phyloP scores from a whole-genome alignment of 192 early-diverging fungal species.

The Linnemannia elongata region DNA sequence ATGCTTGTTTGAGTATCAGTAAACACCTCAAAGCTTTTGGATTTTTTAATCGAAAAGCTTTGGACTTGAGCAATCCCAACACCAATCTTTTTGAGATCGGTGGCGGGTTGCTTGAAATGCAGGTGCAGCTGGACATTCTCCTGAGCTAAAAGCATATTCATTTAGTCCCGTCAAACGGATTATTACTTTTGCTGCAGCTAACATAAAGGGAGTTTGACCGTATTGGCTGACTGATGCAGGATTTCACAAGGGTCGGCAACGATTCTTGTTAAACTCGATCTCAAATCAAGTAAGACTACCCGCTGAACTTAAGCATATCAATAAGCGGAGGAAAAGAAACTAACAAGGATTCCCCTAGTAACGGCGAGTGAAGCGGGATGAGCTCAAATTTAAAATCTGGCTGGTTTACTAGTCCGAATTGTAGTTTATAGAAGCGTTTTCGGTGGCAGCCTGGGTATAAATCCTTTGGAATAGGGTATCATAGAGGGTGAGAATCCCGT shows the following conservation, averaged over 20 bases:
- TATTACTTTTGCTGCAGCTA: constrained; percentile 46
- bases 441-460: constrained; percentile 58
- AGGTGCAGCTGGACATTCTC: constrained; percentile 32
- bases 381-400: constrained; percentile 78
- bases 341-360: constrained; percentile 85
- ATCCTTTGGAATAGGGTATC: constrained; percentile 78
- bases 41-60: background rate
- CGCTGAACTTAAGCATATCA: constrained; percentile 88
- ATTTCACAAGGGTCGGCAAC: constrained; percentile 9
- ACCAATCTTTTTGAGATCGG: background rate
- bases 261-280: constrained; percentile 52
- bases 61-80: constrained; percentile 57
- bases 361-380: constrained; percentile 82
- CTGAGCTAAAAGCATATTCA: constrained; percentile 47
- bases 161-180: constrained; percentile 43
- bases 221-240: constrained; percentile 25
- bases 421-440: constrained; percentile 74
- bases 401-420: constrained; percentile 63
- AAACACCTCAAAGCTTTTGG: constrained; percentile 46
- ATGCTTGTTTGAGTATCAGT: constrained; percentile 74
- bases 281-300: constrained; percentile 76
- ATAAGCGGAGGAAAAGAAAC: constrained; percentile 88
- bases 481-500: constrained; percentile 85
- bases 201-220: constrained; percentile 29
- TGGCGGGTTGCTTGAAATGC: constrained; percentile 36